These are phyloP conservation scores for Cnidoscolus chayamansa DNA, from an alignment of 441 rosid genomes.

Conservation along the genomic window DNA sequence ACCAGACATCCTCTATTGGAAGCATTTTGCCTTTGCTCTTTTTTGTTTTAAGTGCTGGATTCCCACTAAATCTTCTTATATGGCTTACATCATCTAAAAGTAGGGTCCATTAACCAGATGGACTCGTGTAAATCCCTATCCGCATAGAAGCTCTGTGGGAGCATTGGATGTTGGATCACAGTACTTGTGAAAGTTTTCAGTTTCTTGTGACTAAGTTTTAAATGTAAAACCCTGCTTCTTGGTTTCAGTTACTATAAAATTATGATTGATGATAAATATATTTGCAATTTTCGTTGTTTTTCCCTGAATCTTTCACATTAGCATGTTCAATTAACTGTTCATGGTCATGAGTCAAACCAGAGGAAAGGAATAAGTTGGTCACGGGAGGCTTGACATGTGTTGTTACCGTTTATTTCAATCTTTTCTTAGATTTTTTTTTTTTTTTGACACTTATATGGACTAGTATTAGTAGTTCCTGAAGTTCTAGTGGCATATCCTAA, in stretches of 20 bases:
- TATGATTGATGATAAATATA: neutral
- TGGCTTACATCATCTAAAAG: conserved; percentile 15
- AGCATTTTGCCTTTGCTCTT: conserved; percentile 14
- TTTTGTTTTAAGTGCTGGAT: conserved; percentile 19
- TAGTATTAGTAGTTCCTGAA: conserved; percentile 2
- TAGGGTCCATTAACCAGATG: conserved; percentile 14
- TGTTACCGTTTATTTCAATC: conserved; percentile 7
- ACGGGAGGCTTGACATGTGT: neutral
- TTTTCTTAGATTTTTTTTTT: neutral
- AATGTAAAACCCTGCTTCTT: neutral
- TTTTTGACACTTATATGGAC: neutral
- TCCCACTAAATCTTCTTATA: conserved; percentile 10
- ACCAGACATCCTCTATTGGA: conserved; percentile 10
- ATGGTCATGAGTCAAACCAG: neutral
- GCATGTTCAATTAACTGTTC: neutral
- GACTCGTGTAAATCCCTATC: conserved; percentile 18
- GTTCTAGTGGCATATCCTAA: neutral
- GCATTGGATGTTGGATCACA: neutral
- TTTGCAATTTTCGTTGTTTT: neutral
- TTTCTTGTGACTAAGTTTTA: neutral
- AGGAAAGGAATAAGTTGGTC: neutral
- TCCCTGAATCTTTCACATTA: neutral
- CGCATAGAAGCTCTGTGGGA: conserved; percentile 5
- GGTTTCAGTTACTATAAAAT: neutral
- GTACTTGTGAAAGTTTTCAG: neutral